A percentile compares a stretch with the other conserved stretches of the same genome.
These are phyloP conservation scores for Physcomitrium patens DNA, from an alignment of 225 moss, liverwort and hornwort genomes.

Conservation along the genomic window DNA sequence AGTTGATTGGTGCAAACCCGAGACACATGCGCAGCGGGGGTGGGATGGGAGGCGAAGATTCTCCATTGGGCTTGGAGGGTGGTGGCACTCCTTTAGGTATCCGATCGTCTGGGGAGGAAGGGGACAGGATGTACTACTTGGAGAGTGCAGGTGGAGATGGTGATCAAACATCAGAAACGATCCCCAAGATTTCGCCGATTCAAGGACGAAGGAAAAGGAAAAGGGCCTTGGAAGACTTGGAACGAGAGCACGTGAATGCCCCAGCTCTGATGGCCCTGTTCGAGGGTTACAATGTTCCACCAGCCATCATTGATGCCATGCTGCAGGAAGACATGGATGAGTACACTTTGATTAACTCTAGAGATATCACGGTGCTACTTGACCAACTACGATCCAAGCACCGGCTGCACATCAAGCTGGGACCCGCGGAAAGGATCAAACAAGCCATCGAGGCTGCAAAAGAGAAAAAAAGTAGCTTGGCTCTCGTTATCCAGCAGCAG, in stretches of 20 bases:
- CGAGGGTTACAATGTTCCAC: slow-evolving; percentile 51
- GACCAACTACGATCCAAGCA: slow-evolving; percentile 58
- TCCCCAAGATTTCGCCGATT: slow-evolving; percentile 49
- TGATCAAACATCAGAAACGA: slow-evolving; percentile 56
- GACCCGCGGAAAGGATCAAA: slow-evolving; percentile 57
- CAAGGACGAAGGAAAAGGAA: slow-evolving; percentile 56
- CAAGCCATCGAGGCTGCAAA: slow-evolving; percentile 54
- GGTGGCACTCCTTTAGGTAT: slow-evolving; percentile 45
- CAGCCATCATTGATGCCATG: slow-evolving; percentile 54
- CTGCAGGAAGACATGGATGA: slow-evolving; percentile 63
- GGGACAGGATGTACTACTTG: slow-evolving; percentile 48
- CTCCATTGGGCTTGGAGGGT: slow-evolving; percentile 45
- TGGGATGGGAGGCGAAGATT: slow-evolving; percentile 44
- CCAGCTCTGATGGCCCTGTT: slow-evolving; percentile 47
- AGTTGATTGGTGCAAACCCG: slow-evolving; percentile 54
- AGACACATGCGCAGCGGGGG: slow-evolving; percentile 49
- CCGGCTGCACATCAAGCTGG: slow-evolving; percentile 57
- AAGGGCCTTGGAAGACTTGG: slow-evolving; percentile 49
- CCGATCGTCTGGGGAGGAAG: slow-evolving; percentile 52
- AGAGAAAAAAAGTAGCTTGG: slow-evolving; percentile 42
- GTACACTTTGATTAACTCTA: slow-evolving; percentile 54
- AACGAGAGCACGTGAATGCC: slow-evolving; percentile 54
- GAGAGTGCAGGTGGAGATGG: slow-evolving; percentile 42
- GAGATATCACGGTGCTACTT: slow-evolving; percentile 42
- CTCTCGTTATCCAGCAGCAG: slow-evolving; percentile 44